Evolutionary conservation across 345 rosid species (phyloP).

Genomic region (Ceriops tagal): DNA sequence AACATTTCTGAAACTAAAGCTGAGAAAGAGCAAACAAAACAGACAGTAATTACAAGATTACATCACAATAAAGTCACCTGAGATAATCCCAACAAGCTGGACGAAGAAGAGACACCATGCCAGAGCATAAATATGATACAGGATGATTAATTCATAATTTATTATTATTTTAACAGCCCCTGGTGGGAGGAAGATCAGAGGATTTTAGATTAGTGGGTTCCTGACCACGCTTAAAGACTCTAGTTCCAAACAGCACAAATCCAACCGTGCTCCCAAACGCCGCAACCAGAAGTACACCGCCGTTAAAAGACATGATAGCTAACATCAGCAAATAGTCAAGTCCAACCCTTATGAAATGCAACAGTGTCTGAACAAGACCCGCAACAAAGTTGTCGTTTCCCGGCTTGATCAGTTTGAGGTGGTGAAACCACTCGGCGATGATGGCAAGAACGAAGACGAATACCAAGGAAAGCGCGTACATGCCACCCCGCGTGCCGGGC

Average conservation of each 20-base stretch:
- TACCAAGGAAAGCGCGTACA: conserved; percentile 24
- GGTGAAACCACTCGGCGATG: conserved; percentile 38
- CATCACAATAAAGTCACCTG: too few species aligned
- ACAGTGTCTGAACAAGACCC: conserved; percentile 19
- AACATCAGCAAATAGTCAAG: conserved; percentile 36
- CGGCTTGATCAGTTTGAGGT: conserved; percentile 20
- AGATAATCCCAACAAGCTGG: too few species aligned
- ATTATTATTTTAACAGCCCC: conserved; percentile 8
- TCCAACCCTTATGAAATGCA: conserved; percentile 20
- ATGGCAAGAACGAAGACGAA: conserved; percentile 34
- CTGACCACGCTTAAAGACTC: conserved; percentile 20
- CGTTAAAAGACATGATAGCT: conserved; percentile 34
- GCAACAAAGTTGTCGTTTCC: neutral
- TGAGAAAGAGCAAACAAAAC: too few species aligned
- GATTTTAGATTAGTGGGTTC: conserved; percentile 4
- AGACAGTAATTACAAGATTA: too few species aligned
- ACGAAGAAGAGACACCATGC: too few species aligned
- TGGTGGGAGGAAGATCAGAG: conserved; percentile 26
- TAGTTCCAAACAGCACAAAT: conserved; percentile 28
- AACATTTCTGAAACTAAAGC: too few species aligned
- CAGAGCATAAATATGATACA: too few species aligned
- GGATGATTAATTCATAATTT: too few species aligned
- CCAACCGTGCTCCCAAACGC: conserved; percentile 28
- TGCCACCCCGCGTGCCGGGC: conserved; percentile 20
- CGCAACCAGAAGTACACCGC: conserved; percentile 24